Conservation (phyloP, 345 rosid species). For the Aquilaria sinensis region DNA sequence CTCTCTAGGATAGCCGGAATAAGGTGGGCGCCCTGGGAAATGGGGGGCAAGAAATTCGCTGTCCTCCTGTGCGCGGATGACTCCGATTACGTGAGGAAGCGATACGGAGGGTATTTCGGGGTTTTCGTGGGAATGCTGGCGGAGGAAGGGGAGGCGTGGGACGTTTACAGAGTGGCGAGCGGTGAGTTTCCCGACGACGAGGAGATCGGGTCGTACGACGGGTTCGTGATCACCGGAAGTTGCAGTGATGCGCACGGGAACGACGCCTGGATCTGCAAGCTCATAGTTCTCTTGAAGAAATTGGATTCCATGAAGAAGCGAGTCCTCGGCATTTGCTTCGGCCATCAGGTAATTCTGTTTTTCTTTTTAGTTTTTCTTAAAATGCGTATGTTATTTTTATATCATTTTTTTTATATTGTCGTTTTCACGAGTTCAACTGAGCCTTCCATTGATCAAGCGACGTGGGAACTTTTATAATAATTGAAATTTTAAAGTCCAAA, state of each 20-base stretch:
- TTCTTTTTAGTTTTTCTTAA: background rate
- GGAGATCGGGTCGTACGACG: slow-evolving; percentile 36
- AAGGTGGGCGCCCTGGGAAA: background rate
- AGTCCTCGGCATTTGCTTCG: slow-evolving; percentile 68
- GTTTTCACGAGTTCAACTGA: too few relatives aligned
- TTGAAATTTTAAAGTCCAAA: too few relatives aligned
- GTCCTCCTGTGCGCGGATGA: slow-evolving; percentile 68
- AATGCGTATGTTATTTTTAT: too few relatives aligned
- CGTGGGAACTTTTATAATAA: too few relatives aligned
- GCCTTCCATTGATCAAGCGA: too few relatives aligned
- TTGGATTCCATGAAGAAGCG: slow-evolving; percentile 44
- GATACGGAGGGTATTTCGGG: slow-evolving; percentile 50
- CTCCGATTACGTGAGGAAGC: slow-evolving; percentile 50
- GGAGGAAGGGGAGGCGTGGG: slow-evolving; percentile 65
- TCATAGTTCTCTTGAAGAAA: slow-evolving; percentile 34
- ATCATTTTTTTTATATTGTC: too few relatives aligned
- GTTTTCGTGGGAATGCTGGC: slow-evolving; percentile 45
- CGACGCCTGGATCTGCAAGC: slow-evolving; percentile 54
- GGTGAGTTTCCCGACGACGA: slow-evolving; percentile 56
- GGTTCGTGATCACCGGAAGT: slow-evolving; percentile 66
- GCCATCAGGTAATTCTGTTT: slow-evolving; percentile 50
- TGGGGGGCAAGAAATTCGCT: slow-evolving; percentile 39
- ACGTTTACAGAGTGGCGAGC: slow-evolving; percentile 26
- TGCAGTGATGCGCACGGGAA: slow-evolving; percentile 57
- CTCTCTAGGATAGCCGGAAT: background rate